Percentiles rank a stretch among this genome's conserved stretches.
These are phyloP conservation scores for Penicillium psychrofluorescens DNA, from an alignment of 495 filamentous ascomycete genomes.

Conservation along the genomic window DNA sequence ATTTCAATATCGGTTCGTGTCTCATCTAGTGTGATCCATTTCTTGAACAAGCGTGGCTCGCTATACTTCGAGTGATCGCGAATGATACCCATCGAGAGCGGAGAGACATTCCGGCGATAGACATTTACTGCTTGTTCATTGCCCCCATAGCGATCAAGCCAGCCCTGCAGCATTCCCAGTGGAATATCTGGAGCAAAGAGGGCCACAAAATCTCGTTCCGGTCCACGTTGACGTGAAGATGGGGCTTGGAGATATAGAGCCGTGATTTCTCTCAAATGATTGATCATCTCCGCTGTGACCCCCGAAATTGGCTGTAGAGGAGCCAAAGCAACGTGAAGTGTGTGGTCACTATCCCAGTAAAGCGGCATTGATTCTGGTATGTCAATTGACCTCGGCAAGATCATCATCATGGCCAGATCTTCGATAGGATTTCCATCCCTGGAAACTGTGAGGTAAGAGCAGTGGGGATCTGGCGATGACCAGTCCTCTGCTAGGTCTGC, in stretches of 20 bases:
- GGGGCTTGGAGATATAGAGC: constrained; percentile 45
- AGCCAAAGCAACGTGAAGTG: constrained; percentile 31
- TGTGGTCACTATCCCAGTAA: constrained; percentile 40
- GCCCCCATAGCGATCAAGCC: constrained; percentile 18
- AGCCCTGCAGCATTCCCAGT: constrained; percentile 10
- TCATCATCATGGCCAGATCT: constrained; percentile 34
- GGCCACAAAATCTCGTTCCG: constrained; percentile 34
- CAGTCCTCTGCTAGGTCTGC: constrained; percentile 49
- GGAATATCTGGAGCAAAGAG: constrained; percentile 27
- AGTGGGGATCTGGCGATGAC: constrained; percentile 27
- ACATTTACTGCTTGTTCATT: constrained; percentile 15
- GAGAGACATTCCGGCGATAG: constrained; percentile 4
- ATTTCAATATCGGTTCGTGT: constrained; percentile 11
- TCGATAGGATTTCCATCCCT: constrained; percentile 19
- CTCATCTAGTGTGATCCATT: constrained; percentile 13
- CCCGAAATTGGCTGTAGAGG: constrained; percentile 10
- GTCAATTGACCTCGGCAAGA: constrained; percentile 38
- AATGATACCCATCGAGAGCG: constrained; percentile 18
- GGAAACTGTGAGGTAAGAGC: constrained; percentile 21
- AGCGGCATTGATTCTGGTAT: constrained; percentile 35
- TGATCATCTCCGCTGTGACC: constrained; percentile 3
- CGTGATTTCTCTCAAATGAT: constrained; percentile 33
- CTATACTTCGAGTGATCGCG: constrained; percentile 20
- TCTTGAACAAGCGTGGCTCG: constrained; percentile 21
- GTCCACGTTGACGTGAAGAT: constrained; percentile 24